phyloP scores from a whole-genome alignment of 2,329 filamentous ascomycete species.

The Fusarium pseudonygamai region DNA sequence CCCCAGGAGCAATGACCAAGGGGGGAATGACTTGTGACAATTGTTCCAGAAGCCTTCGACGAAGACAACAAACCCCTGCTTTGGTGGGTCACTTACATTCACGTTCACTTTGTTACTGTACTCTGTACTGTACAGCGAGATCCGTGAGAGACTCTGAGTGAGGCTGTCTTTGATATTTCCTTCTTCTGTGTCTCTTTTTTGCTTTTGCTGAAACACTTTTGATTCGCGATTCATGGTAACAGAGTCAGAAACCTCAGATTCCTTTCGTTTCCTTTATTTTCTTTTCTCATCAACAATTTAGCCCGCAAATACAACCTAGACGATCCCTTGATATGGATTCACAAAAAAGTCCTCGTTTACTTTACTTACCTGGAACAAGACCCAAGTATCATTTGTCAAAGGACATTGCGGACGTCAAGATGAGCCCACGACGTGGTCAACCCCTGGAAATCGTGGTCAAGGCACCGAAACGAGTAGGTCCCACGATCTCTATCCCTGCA shows the following conservation, averaged over 20 bases:
- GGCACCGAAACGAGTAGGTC: constrained; percentile 24
- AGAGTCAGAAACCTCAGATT: neutral
- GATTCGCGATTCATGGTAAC: neutral
- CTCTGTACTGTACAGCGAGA: constrained; percentile 3
- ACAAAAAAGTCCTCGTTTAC: constrained; percentile 1
- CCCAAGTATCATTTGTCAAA: neutral
- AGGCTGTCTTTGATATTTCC: constrained; percentile 6
- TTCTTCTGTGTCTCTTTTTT: neutral
- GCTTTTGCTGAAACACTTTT: constrained; percentile 4
- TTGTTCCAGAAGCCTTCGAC: constrained; percentile 36
- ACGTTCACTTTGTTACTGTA: neutral
- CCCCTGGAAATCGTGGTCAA: constrained; percentile 30
- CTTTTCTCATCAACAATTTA: neutral
- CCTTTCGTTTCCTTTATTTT: neutral
- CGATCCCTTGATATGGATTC: neutral
- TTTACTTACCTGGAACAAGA: constrained; percentile 5
- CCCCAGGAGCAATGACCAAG: constrained; percentile 18
- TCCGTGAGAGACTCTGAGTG: neutral
- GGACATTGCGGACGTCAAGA: constrained; percentile 35
- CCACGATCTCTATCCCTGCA: constrained; percentile 34
- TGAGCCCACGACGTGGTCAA: constrained; percentile 35
- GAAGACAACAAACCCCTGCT: constrained; percentile 13
- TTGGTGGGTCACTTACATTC: constrained; percentile 3
- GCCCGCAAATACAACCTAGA: neutral
- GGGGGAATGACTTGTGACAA: constrained; percentile 23